A percentile compares a stretch with the other conserved stretches of the same genome.
phyloP scores from a whole-genome alignment of 805 yeast genomes.

The Yarrowia sp. region DNA sequence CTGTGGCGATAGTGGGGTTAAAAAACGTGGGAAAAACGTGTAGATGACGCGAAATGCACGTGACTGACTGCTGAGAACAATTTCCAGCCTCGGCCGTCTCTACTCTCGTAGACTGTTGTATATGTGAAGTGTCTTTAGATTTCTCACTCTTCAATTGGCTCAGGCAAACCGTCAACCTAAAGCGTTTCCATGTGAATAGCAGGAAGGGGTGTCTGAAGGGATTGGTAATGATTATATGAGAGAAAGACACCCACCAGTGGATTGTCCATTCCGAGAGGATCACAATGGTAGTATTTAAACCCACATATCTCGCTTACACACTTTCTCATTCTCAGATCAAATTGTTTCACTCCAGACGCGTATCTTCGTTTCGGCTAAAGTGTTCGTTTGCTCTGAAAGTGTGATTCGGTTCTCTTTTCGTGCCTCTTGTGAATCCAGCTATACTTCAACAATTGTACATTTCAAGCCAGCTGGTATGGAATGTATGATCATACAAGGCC shows the following conservation, averaged over 20 bases:
- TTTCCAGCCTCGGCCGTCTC: background rate
- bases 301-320: background rate
- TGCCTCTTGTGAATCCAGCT: too few species aligned
- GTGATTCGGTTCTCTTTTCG: background rate
- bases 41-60: background rate
- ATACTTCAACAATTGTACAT: too few species aligned
- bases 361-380: slow-evolving; percentile 12
- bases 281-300: background rate
- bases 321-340: background rate
- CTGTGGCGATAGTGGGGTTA: background rate
- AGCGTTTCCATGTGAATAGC: slow-evolving; percentile 5
- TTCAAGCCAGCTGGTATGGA: too few species aligned
- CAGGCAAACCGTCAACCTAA: slow-evolving; percentile 6
- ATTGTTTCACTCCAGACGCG: background rate
- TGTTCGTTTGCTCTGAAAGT: slow-evolving; percentile 16
- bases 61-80: background rate
- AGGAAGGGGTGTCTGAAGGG: background rate
- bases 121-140: too few species aligned
- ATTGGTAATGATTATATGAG: background rate
- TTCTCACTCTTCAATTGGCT: slow-evolving; percentile 6
- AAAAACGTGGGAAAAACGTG: background rate
- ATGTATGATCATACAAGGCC: too few species aligned
- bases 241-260: background rate
- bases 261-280: background rate
- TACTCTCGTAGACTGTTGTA: background rate